These are phyloP conservation scores for Penicillium parvum DNA, from an alignment of 495 filamentous ascomycete species.

Conservation along the genomic window DNA sequence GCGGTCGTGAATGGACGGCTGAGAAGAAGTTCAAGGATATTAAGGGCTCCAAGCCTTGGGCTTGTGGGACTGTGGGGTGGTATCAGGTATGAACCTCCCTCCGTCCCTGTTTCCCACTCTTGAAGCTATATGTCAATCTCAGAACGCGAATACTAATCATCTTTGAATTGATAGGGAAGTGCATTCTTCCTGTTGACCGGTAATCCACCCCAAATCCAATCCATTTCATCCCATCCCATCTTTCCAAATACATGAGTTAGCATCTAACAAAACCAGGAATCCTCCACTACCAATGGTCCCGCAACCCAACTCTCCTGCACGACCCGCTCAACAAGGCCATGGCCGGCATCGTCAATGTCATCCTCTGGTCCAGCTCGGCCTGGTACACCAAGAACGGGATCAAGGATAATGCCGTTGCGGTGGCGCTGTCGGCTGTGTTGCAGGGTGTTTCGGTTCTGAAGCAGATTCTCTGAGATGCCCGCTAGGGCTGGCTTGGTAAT, in stretches of 20 bases:
- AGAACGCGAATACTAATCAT: too few relatives aligned
- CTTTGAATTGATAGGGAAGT: too few relatives aligned
- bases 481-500: too few relatives aligned
- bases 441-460: slow-evolving; percentile 22
- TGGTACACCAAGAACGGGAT: slow-evolving; percentile 30
- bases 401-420: slow-evolving; percentile 17
- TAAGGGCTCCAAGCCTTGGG: slow-evolving; percentile 21
- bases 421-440: slow-evolving; percentile 24
- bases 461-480: slow-evolving; percentile 8
- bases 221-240: too few relatives aligned
- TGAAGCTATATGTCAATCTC: too few relatives aligned
- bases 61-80: slow-evolving; percentile 29
- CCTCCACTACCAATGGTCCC: slow-evolving; percentile 32
- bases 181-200: slow-evolving; percentile 24
- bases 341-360: slow-evolving; percentile 21
- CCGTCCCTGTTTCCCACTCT: too few relatives aligned
- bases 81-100: slow-evolving; percentile 23
- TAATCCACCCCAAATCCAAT: slow-evolving; percentile 6
- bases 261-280: slow-evolving; percentile 13
- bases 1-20: slow-evolving; percentile 24
- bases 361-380: slow-evolving; percentile 27
- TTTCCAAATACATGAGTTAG: too few relatives aligned
- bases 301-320: slow-evolving; percentile 18
- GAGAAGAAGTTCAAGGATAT: slow-evolving; percentile 24
- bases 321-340: slow-evolving; percentile 29